phyloP scores from a whole-genome alignment of 192 early-diverging fungal genomes.

The Chytriomyces sp. region DNA sequence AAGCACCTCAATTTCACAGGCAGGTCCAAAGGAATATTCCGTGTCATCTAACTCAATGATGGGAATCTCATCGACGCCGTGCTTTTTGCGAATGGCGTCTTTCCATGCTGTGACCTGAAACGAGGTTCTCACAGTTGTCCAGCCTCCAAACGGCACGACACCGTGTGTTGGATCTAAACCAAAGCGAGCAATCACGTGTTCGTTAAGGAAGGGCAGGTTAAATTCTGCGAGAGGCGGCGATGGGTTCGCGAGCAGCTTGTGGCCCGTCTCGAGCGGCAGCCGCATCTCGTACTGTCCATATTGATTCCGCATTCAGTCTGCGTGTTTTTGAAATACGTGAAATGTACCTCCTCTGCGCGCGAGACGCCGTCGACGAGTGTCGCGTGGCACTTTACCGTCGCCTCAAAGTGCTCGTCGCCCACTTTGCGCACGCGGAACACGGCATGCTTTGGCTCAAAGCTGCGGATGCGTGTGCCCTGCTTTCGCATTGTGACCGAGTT shows the following conservation, averaged over 20 bases:
- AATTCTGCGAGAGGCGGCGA: neutral
- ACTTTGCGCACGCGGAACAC: neutral
- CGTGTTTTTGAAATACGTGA: neutral
- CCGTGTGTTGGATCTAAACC: neutral
- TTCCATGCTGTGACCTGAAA: neutral
- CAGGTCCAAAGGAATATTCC: neutral
- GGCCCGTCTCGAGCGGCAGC: no score
- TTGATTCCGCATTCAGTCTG: neutral
- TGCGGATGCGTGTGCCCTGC: neutral
- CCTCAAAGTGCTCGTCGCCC: neutral
- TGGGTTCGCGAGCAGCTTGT: neutral
- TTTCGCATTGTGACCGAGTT: neutral
- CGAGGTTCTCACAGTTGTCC: neutral
- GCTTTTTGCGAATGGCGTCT: neutral
- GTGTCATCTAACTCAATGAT: constrained; percentile 17
- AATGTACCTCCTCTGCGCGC: neutral
- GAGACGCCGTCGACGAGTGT: constrained; percentile 1
- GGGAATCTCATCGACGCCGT: neutral
- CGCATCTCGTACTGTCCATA: no score
- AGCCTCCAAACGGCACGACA: neutral
- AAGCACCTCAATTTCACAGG: constrained; percentile 8
- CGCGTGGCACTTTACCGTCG: neutral
- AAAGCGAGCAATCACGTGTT: neutral
- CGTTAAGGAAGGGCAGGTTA: neutral
- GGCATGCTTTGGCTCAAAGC: neutral